phyloP scores from a whole-genome alignment of 2,329 filamentous ascomycete genomes.

The Cryphonectria carpinicola region DNA sequence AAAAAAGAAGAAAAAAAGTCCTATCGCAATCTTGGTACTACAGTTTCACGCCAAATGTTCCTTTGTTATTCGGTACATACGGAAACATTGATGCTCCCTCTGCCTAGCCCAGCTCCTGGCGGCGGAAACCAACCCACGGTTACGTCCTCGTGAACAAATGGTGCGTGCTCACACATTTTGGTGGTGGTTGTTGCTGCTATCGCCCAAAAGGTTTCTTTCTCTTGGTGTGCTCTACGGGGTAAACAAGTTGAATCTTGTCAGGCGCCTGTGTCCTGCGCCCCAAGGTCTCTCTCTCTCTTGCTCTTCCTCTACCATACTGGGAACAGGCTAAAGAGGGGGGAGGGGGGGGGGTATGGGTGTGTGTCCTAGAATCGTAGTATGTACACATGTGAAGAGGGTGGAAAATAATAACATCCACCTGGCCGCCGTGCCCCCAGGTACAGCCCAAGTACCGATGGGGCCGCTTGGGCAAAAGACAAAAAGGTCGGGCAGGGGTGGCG shows the following conservation, averaged over 20 bases:
- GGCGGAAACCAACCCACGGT: not conserved
- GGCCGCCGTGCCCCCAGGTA: constrained; percentile 14
- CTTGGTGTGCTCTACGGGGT: too few relatives aligned
- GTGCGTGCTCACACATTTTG: not conserved
- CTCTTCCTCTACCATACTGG: not conserved
- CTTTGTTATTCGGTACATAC: constrained; percentile 23
- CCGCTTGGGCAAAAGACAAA: not conserved
- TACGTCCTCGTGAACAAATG: not conserved
- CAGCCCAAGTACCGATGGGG: constrained; percentile 14
- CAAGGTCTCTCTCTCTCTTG: not conserved
- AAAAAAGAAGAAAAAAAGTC: not conserved
- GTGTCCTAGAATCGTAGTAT: too few relatives aligned
- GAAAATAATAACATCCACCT: constrained; percentile 17
- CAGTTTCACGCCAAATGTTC: constrained; percentile 24
- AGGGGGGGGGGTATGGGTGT: too few relatives aligned
- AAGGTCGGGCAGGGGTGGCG: constrained; percentile 18
- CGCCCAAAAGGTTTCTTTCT: too few relatives aligned
- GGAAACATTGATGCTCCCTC: not conserved
- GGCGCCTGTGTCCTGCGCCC: not conserved
- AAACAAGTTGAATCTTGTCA: too few relatives aligned
- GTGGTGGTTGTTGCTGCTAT: not conserved
- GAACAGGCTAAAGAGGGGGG: too few relatives aligned
- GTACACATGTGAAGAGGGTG: too few relatives aligned
- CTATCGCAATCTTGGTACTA: constrained; percentile 15
- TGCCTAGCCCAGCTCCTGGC: not conserved